Evolutionary conservation across 2,329 filamentous ascomycete genomes (phyloP).

Genomic region (Colletotrichum trifolii): DNA sequence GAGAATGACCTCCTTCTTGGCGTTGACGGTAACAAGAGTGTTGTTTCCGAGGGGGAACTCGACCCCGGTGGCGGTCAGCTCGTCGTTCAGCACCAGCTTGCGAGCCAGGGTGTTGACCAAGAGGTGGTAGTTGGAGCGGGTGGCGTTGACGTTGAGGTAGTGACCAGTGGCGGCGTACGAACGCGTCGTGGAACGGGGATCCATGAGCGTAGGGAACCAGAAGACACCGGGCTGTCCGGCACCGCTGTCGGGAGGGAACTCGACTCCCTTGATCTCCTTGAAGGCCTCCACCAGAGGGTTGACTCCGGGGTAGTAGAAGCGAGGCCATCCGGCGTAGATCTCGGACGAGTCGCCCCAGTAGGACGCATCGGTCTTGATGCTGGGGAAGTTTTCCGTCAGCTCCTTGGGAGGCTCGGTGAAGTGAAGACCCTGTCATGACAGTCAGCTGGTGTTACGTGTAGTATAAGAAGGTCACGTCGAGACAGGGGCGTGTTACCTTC

Average conservation of each 20-base stretch:
- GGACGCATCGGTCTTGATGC: slow-evolving; percentile 45
- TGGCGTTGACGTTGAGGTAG: slow-evolving; percentile 43
- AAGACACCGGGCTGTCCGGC: slow-evolving; percentile 53
- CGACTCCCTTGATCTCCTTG: slow-evolving; percentile 50
- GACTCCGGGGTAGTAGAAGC: slow-evolving; percentile 50
- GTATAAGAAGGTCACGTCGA: too few species aligned
- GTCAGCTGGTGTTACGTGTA: not conserved
- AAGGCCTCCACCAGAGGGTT: slow-evolving; percentile 49
- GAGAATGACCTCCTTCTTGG: slow-evolving; percentile 50
- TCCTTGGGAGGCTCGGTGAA: slow-evolving; percentile 33
- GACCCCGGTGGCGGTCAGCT: slow-evolving; percentile 48
- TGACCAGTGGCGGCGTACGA: slow-evolving; percentile 54
- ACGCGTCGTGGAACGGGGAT: slow-evolving; percentile 47
- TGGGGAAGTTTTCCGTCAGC: slow-evolving; percentile 39
- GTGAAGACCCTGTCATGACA: slow-evolving; percentile 16
- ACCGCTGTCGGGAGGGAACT: slow-evolving; percentile 52
- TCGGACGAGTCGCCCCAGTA: slow-evolving; percentile 52
- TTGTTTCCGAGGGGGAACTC: slow-evolving; percentile 38
- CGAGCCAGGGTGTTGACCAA: slow-evolving; percentile 47
- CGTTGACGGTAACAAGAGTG: slow-evolving; percentile 38
- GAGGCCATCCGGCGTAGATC: slow-evolving; percentile 52
- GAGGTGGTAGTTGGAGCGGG: slow-evolving; percentile 48
- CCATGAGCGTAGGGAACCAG: slow-evolving; percentile 56
- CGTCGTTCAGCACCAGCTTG: slow-evolving; percentile 45
- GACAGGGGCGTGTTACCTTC: slow-evolving; percentile 45